Evolutionary conservation across 2,329 filamentous ascomycete genomes (phyloP), one percentile per base, ranked within the genome.

Genomic region (Calonectria hongkongensis): DNA sequence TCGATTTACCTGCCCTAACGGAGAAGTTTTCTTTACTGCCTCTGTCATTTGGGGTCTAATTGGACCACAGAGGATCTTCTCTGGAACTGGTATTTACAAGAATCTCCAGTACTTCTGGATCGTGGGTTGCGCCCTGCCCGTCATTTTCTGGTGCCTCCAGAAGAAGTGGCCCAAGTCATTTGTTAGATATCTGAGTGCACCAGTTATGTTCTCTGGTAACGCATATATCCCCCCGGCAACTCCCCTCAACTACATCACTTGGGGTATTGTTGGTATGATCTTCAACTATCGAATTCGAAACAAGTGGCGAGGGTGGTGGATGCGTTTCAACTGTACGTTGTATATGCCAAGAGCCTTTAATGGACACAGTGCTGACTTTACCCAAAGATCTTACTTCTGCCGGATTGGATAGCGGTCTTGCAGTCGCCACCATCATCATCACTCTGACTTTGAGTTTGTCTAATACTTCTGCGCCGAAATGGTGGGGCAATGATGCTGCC

Each of bases 31-130:
- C 41, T 63, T 43, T 16, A 63, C 58, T 3, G 58, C 58, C 8
- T 63, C 58, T n/a, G 58, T 63, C 13, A 63, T 63, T 30, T 63
- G 58, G 58, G 58, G 58, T 28, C 25, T 63, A 5, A 63, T 63
- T 18, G 58, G 58, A 6, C 58, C 58, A 8, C 39, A 43, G n/a
- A 18, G 58, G 45, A 63, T 63, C 41, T 63, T 63, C 21, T 43
- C 39, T 5, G 58, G 58, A 43, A 63, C 39, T 4, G 58, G 39
- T 5, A 28, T 63, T 45, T 63, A 63, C 41, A 45, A 43, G 10
- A 63, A 63, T 15, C 58, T 63, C 5, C 58, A 63, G 16, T 63
- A 45, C 15, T 63, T 63, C 39, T 63, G 58, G 58, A 36, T 63
- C 25, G 58, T 63, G 5, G 58, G 58, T 13, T 43, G 39, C 4